phyloP scores from a whole-genome alignment of 1,139 yeast genomes.

The Saccharomyces hybrid region DNA sequence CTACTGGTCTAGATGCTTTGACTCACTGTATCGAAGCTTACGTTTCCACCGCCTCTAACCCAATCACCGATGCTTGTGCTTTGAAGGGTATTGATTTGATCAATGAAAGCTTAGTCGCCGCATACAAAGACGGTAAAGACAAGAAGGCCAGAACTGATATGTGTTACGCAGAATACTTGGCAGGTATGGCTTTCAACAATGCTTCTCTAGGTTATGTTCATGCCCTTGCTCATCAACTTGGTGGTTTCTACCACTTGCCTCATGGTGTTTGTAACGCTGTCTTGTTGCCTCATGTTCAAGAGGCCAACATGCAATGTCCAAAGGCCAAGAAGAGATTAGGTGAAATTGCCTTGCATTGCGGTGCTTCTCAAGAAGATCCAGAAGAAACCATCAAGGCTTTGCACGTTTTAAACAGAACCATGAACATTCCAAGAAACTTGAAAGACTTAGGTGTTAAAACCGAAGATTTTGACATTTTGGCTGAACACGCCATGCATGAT shows the following conservation, averaged over 20 bases:
- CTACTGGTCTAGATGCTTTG: constrained; percentile 39
- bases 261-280: constrained; percentile 22
- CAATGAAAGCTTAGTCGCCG: constrained; percentile 12
- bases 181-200: constrained; percentile 22
- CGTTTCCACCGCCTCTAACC: constrained; percentile 19
- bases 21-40: constrained; percentile 40
- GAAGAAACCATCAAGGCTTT: constrained; percentile 12
- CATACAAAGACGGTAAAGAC: constrained; percentile 15
- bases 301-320: constrained; percentile 10
- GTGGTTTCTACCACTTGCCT: constrained; percentile 19
- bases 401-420: constrained; percentile 9
- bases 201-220: constrained; percentile 20
- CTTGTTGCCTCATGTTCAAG: constrained; percentile 18
- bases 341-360: constrained; percentile 14
- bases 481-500: constrained; percentile 19
- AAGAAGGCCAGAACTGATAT: constrained; percentile 17
- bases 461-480: constrained; percentile 16
- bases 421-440: constrained; percentile 17
- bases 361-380: constrained; percentile 10
- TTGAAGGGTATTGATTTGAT: constrained; percentile 19
- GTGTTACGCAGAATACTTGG: constrained; percentile 20
- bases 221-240: constrained; percentile 20
- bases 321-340: constrained; percentile 12
- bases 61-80: constrained; percentile 20
- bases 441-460: constrained; percentile 17